These are phyloP conservation scores for Penicillium coprophilum DNA, from an alignment of 495 filamentous ascomycete genomes.

Conservation along the genomic window DNA sequence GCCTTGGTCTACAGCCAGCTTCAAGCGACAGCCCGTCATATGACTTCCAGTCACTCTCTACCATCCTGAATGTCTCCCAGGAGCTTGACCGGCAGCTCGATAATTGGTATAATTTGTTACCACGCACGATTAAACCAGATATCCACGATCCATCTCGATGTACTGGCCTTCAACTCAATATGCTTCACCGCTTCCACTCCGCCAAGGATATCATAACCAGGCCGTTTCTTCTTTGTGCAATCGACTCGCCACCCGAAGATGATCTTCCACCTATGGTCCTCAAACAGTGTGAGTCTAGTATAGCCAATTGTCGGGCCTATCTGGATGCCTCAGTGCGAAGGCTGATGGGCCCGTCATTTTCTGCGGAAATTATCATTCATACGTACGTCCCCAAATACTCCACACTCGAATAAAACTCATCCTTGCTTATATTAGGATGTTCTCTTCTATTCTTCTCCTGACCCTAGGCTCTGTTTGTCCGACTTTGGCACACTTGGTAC, in stretches of 20 bases:
- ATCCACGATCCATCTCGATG: neutral
- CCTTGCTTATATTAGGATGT: constrained; percentile 6
- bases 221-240: constrained; percentile 11
- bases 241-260: constrained; percentile 5
- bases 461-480: constrained; percentile 4
- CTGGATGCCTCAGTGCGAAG: constrained; percentile 2
- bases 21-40: constrained; percentile 6
- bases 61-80: constrained; percentile 6
- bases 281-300: constrained; percentile 6
- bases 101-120: constrained; percentile 6
- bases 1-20: constrained; percentile 6
- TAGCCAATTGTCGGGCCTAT: constrained; percentile 4
- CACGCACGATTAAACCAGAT: constrained; percentile 9
- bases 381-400: neutral
- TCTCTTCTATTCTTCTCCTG: constrained; percentile 8
- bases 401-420: neutral
- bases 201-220: constrained; percentile 13
- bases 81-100: constrained; percentile 9
- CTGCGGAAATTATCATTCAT: constrained; percentile 8
- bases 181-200: constrained; percentile 9
- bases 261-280: constrained; percentile 6
- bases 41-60: constrained; percentile 8
- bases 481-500: constrained; percentile 1
- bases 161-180: neutral
- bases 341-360: neutral